Evolutionary conservation across 1,139 yeast genomes (phyloP), one percentile per base, ranked within the genome.

Genomic region (Candida sp.): DNA sequence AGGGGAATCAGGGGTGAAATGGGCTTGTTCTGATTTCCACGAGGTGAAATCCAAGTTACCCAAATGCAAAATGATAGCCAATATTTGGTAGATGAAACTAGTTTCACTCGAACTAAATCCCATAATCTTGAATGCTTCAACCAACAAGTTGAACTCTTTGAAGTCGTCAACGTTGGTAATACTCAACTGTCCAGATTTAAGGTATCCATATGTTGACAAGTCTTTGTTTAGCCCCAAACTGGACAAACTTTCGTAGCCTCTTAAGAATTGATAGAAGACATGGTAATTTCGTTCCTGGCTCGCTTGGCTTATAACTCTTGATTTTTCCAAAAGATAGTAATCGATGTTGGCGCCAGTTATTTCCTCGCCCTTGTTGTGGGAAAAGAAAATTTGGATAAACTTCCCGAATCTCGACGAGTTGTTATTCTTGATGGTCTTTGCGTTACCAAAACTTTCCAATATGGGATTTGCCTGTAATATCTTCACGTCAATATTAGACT

Each of bases 401-500:
- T 96, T 96, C 45, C 99, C 99, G 67, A 96, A 96, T 64, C 99
- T 83, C 8, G 99, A 94, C 7, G 98, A 92, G 67, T 96, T 96
- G 67, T 93, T 88, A 67, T 96, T 96, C 58, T 96, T 84, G 30
- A 92, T 91, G 0, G 99, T 96, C 62, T 94, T 97, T 1, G 99
- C 96, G 69, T 96, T 96, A 59, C 99, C 99, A 69, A 96, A 96
- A 41, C 98, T 86, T 68, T 96, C 99, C 59, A 96, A 74, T 45
- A 96, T 91, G 0, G 99, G 99, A 63, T 94, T 96, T 7, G 99
- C 97, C 63, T 91, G 94, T 43, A 94, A 71, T 50, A 96, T 94
- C 66, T 90, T 93, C 57, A 83, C 81, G 67, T 96, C 98, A 59
- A 94, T 88, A 49, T 67, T 63, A 2, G 35, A 45, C 7, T 43